Percentiles rank a stretch among this genome's conserved stretches.
Conservation (phyloP, 2,329 filamentous ascomycete genomes). For the Phyllosticta citrichinensis region DNA sequence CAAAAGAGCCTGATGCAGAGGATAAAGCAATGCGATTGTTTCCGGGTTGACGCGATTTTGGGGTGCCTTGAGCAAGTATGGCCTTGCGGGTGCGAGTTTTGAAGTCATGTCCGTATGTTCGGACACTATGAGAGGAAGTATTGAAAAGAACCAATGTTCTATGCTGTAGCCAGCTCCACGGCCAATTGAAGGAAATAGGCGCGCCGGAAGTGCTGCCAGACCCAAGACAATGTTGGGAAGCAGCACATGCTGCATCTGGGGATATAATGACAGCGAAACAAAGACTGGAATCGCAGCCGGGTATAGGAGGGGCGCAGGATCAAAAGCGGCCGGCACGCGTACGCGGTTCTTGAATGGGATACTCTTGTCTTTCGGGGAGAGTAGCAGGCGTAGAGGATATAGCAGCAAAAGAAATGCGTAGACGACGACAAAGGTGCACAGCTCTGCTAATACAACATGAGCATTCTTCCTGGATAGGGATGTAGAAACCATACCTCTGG, state of each 20-base stretch:
- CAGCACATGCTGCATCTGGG: slow-evolving; percentile 50
- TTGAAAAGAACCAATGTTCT: slow-evolving; percentile 71
- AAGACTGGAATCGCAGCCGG: slow-evolving; percentile 67
- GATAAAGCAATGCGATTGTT: slow-evolving; percentile 58
- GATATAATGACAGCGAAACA: slow-evolving; percentile 63
- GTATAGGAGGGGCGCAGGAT: slow-evolving; percentile 85
- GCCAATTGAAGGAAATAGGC: slow-evolving; percentile 57
- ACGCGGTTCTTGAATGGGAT: slow-evolving; percentile 34
- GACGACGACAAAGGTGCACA: slow-evolving; percentile 29
- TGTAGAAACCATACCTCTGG: slow-evolving; percentile 24
- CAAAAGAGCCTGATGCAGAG: slow-evolving; percentile 70
- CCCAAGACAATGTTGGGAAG: slow-evolving; percentile 75
- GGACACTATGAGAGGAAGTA: slow-evolving; percentile 53
- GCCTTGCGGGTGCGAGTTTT: slow-evolving; percentile 22
- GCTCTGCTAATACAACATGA: slow-evolving; percentile 19
- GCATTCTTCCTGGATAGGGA: not conserved
- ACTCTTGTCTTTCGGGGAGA: not conserved
- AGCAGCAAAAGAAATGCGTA: slow-evolving; percentile 21
- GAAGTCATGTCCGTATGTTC: slow-evolving; percentile 33
- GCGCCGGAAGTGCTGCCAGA: slow-evolving; percentile 63
- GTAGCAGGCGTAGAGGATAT: slow-evolving; percentile 31
- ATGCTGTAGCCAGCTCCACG: slow-evolving; percentile 49
- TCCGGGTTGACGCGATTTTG: slow-evolving; percentile 42
- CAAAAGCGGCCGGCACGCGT: slow-evolving; percentile 66
- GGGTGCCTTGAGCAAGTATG: slow-evolving; percentile 26